phyloP scores from a whole-genome alignment of 495 filamentous ascomycete species.

The Aspergillus asperescens region DNA sequence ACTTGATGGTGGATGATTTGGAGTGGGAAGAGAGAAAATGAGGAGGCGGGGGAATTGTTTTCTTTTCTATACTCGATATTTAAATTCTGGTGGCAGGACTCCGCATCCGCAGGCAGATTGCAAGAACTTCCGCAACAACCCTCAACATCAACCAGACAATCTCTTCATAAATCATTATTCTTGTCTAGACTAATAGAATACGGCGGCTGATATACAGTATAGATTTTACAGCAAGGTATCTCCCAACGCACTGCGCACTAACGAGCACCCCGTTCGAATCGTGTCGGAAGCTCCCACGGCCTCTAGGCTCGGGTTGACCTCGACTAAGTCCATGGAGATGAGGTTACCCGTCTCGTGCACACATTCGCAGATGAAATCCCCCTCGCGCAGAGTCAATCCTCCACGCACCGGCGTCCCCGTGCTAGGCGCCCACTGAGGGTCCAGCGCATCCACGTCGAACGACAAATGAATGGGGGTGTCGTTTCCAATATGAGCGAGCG shows the following conservation, averaged over 20 bases:
- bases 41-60: constrained; percentile 12
- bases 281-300: constrained; percentile 76
- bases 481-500: constrained; percentile 83
- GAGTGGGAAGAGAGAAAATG: constrained; percentile 3
- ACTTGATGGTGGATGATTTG: neutral
- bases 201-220: neutral
- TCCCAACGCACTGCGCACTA: constrained; percentile 86
- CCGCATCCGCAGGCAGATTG: neutral
- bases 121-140: neutral
- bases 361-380: constrained; percentile 95
- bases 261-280: constrained; percentile 79
- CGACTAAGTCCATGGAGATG: constrained; percentile 88
- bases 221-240: constrained; percentile 69
- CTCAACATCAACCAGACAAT: neutral
- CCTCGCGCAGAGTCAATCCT: constrained; percentile 91
- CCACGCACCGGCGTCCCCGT: constrained; percentile 94
- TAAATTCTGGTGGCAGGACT: constrained; percentile 22
- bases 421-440: constrained; percentile 92
- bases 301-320: constrained; percentile 90
- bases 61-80: neutral
- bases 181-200: constrained; percentile 4
- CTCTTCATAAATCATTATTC: constrained; percentile 10
- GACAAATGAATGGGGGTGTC: constrained; percentile 95
- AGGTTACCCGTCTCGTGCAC: constrained; percentile 90
- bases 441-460: constrained; percentile 95